Conservation (phyloP, 2,329 filamentous ascomycete genomes). For the Byssothecium circinans region DNA sequence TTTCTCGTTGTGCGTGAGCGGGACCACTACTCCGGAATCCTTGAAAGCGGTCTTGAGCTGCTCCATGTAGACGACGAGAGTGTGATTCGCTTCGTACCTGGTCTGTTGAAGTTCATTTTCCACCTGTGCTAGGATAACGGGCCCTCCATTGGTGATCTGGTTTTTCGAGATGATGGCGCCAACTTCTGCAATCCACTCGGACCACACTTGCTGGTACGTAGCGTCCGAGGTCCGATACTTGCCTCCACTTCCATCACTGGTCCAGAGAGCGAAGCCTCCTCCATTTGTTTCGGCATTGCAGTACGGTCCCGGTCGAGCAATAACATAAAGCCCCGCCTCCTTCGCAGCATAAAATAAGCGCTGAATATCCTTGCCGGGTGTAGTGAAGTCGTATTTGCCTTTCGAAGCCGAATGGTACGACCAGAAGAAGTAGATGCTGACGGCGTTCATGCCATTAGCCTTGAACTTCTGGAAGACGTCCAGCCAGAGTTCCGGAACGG, state of each 20-base stretch:
- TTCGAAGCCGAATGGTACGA: conserved; percentile 52
- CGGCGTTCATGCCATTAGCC: conserved; percentile 57
- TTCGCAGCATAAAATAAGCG: conserved; percentile 55
- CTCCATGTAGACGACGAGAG: conserved; percentile 56
- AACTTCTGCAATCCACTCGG: conserved; percentile 51
- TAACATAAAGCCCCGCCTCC: conserved; percentile 56
- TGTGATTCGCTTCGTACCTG: conserved; percentile 47
- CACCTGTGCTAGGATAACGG: conserved; percentile 56
- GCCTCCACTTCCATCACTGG: conserved; percentile 51
- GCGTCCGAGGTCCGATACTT: conserved; percentile 48
- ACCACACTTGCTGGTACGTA: conserved; percentile 51
- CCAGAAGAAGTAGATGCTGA: conserved; percentile 56
- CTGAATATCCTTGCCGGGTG: conserved; percentile 55
- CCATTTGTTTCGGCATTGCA: conserved; percentile 56
- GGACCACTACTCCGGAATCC: conserved; percentile 53
- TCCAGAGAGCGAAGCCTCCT: conserved; percentile 52
- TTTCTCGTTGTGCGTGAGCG: conserved; percentile 56
- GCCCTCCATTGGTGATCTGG: conserved; percentile 54
- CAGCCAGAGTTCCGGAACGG: conserved; percentile 57
- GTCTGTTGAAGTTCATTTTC: conserved; percentile 58
- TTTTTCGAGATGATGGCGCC: conserved; percentile 54
- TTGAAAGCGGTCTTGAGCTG: conserved; percentile 52
- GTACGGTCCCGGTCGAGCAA: conserved; percentile 56
- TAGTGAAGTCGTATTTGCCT: conserved; percentile 54
- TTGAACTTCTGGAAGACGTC: conserved; percentile 59